Base-by-base conservation (phyloP, 2,329 filamentous ascomycete genomes). In the Fusarium verrucosum region DNA sequence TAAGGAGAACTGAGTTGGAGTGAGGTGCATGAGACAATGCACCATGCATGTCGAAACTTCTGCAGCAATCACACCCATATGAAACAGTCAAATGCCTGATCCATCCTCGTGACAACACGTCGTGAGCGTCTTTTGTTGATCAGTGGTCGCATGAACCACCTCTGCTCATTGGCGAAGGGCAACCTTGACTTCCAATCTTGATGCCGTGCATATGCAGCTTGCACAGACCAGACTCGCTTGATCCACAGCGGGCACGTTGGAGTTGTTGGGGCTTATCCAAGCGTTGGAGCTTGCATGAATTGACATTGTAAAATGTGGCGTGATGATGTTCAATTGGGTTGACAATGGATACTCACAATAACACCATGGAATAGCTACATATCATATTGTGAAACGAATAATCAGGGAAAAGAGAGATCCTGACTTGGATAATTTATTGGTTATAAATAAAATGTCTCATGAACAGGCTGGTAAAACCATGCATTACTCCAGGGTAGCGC, bases 131-230 rank as follows among this genome's bases (percentile, higher is more conserved):
- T 28, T 32, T 32, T 47, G 44, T 47, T 40, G 32, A 47, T 47
- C 33, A 47, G 44, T 47, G 44, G 32, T 47, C 32, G 44, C 44
- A 47, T 40, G 44, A 47, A 47, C 44, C 17, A 23, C 26, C 23
- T 6, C 14, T 6, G 22, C 8, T 28, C 2, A 47, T 47, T 47
- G 44, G 44, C 20, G 44, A 47, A 28, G 10, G 8, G 5, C 32
- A 14, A 20, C 23, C 26, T 26, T 47, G 10, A 10, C 32, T 47
- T 47, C 44, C 44, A 28, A 5, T 14, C 32, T 40, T 47, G 5
- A 47, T 47, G 44, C 32, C 44, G 44, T 47, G 44, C 44, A 47
- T 47, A 47, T 47, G 44, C 44, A 47, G 23, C 32, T 47, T 46
- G 43, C 43, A 46, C 11, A 46, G 43, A 38, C 44, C n/a, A n/a